Conservation (phyloP, 768 basidiomycete species). For the Rickenella mellea region DNA sequence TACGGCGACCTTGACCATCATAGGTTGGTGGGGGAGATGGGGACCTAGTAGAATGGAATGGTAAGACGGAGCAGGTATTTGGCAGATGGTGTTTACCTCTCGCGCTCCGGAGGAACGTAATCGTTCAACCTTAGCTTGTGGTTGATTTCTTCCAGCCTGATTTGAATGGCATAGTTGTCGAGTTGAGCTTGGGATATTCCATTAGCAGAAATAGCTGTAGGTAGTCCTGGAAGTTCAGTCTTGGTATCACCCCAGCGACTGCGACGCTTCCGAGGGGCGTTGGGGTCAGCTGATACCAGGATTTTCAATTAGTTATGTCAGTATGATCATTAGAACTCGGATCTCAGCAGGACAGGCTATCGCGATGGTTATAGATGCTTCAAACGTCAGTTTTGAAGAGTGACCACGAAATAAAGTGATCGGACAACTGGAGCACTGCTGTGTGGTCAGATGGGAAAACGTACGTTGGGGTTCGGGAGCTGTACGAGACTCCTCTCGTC, state of each 20-base stretch:
- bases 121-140: conserved; percentile 89
- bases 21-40: conserved; percentile 96
- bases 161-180: conserved; percentile 94
- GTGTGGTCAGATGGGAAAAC: too few species aligned
- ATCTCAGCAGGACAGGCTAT: conserved; percentile 31
- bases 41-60: conserved; percentile 54
- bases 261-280: conserved; percentile 87
- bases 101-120: conserved; percentile 90
- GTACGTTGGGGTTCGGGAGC: conserved; percentile 66
- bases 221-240: conserved; percentile 84
- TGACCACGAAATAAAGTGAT: too few species aligned
- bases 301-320: too few species aligned
- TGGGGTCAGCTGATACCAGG: conserved; percentile 53
- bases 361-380: conserved; percentile 53
- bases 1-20: conserved; percentile 93
- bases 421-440: too few species aligned
- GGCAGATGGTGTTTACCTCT: conserved; percentile 45
- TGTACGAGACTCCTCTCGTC: conserved; percentile 58
- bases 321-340: too few species aligned
- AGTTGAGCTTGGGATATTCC: conserved; percentile 94
- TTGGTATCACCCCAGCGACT: conserved; percentile 97
- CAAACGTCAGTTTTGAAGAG: too few species aligned
- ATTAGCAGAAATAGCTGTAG: conserved; percentile 86
- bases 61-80: not conserved
- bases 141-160: conserved; percentile 95